Conservation (phyloP, 495 filamentous ascomycete genomes). For the Lasiosphaeria ovina region DNA sequence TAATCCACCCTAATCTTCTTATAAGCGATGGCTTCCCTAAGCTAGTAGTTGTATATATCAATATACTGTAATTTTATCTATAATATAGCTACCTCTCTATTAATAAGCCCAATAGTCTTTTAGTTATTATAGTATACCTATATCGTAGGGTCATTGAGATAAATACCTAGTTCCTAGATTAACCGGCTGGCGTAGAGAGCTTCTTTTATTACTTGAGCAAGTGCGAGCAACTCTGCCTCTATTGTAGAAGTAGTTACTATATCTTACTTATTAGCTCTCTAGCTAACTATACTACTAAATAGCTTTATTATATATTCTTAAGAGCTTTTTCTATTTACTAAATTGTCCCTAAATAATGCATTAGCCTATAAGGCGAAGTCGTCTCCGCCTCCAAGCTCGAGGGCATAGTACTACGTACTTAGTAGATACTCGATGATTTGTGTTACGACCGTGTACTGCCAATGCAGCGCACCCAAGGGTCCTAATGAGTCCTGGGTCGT, state of each 20-base stretch:
- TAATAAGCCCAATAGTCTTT: slow-evolving; percentile 1
- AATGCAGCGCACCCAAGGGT: too few species aligned
- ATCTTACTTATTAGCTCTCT: slow-evolving; percentile 8
- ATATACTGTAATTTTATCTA: neutral
- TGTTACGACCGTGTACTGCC: too few species aligned
- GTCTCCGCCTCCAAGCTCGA: neutral
- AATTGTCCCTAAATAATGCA: neutral
- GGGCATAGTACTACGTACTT: neutral
- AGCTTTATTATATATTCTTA: slow-evolving; percentile 5
- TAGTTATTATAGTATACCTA: slow-evolving; percentile 2
- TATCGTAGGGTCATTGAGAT: slow-evolving; percentile 2
- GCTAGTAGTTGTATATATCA: slow-evolving; percentile 2
- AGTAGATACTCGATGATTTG: neutral
- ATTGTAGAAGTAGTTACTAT: slow-evolving; percentile 7
- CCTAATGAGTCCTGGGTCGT: too few species aligned
- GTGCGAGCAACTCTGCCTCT: slow-evolving; percentile 1
- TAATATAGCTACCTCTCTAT: neutral
- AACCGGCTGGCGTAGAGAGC: slow-evolving; percentile 6
- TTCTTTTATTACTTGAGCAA: slow-evolving; percentile 7
- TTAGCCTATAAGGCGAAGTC: neutral
- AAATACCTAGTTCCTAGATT: neutral
- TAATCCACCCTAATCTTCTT: too few species aligned
- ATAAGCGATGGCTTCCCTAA: too few species aligned
- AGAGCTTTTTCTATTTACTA: neutral
- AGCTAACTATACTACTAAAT: neutral